A percentile compares a stretch with the other conserved stretches of the same genome.
Evolutionary conservation across 2,329 filamentous ascomycete genomes (phyloP).

Genomic region (Lithohypha guttulata): DNA sequence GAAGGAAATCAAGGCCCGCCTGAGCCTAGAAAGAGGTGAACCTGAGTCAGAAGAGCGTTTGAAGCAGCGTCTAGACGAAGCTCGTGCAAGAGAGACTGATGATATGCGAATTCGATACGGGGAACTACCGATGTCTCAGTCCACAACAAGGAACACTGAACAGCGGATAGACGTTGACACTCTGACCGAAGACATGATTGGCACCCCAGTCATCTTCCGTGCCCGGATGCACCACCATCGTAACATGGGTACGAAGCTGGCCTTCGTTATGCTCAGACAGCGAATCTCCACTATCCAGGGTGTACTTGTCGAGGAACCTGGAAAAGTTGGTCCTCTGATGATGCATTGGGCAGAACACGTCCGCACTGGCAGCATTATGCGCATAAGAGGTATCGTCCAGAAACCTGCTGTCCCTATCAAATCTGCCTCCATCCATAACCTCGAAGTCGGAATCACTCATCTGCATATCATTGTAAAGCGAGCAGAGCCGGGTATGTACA

Average conservation of each 20-base stretch:
- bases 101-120: slow-evolving; percentile 52
- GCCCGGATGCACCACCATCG: slow-evolving; percentile 69
- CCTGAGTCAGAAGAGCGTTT: slow-evolving; percentile 31
- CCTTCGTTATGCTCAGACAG: slow-evolving; percentile 79
- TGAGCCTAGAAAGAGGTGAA: slow-evolving; percentile 33
- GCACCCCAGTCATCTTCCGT: slow-evolving; percentile 54
- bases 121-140: slow-evolving; percentile 47
- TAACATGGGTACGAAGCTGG: slow-evolving; percentile 68
- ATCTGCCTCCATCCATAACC: slow-evolving; percentile 61
- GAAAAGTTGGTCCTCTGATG: slow-evolving; percentile 59
- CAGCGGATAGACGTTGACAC: slow-evolving; percentile 40
- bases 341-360: slow-evolving; percentile 80
- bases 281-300: slow-evolving; percentile 76
- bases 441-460: slow-evolving; percentile 63
- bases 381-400: slow-evolving; percentile 63
- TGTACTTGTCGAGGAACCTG: slow-evolving; percentile 54
- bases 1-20: slow-evolving; percentile 29
- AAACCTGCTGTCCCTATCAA: slow-evolving; percentile 63
- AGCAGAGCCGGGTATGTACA: slow-evolving; percentile 38
- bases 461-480: slow-evolving; percentile 53
- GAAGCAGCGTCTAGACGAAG: slow-evolving; percentile 37
- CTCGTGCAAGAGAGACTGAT: slow-evolving; percentile 43
- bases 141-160: slow-evolving; percentile 40
- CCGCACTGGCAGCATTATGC: slow-evolving; percentile 65
- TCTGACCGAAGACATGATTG: slow-evolving; percentile 43